Evolutionary conservation across 805 yeast genomes (phyloP).

Genomic region (Wickerhamiella kurtzmanii): DNA sequence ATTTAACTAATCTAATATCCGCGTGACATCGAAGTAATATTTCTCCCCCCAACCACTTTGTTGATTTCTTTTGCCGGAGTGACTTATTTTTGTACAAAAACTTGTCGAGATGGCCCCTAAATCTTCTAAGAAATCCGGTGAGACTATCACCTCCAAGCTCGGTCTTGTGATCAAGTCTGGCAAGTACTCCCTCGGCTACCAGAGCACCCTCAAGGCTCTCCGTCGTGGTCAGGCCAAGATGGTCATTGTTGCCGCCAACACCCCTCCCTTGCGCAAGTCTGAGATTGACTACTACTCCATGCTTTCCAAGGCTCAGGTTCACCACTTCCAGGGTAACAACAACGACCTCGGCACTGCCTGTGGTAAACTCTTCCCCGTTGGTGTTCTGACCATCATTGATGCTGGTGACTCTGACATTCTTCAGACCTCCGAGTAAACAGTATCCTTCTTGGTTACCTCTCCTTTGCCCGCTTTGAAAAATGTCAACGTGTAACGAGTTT

Average conservation of each 20-base stretch:
- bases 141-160: conserved; percentile 94
- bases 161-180: conserved; percentile 98
- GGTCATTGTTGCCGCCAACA: conserved; percentile 95
- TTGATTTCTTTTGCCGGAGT: conserved; percentile 65
- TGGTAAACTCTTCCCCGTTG: conserved; percentile 99
- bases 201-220: conserved; percentile 94
- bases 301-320: conserved; percentile 93
- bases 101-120: conserved; percentile 99
- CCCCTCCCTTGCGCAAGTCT: conserved; percentile 98
- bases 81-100: conserved; percentile 18
- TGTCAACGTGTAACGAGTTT: no score
- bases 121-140: conserved; percentile 62
- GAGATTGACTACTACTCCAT: conserved; percentile 99
- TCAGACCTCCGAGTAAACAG: conserved; percentile 22
- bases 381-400: conserved; percentile 88
- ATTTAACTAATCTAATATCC: background rate
- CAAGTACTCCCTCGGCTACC: conserved; percentile 99
- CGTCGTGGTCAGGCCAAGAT: conserved; percentile 99
- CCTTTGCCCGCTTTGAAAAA: background rate
- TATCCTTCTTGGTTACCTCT: background rate
- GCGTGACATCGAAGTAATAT: background rate
- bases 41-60: background rate
- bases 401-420: conserved; percentile 99
- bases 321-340: conserved; percentile 99
- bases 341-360: conserved; percentile 99